Percentiles rank a stretch among this genome's conserved stretches.
These are phyloP conservation scores for Cercospora sp. DNA, from an alignment of 2,329 filamentous ascomycete genomes.

Conservation along the genomic window DNA sequence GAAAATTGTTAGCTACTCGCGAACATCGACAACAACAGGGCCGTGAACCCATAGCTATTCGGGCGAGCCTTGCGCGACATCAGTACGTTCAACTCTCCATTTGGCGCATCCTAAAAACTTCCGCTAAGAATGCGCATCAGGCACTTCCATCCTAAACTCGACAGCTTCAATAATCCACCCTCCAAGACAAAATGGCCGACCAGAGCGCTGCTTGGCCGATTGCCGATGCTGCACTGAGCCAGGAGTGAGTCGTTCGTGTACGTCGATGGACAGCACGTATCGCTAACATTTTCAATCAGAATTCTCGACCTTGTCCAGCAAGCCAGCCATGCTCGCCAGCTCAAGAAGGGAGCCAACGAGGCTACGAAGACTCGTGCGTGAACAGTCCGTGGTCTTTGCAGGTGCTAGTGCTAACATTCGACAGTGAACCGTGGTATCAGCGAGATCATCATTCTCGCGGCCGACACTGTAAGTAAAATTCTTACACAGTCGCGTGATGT, in stretches of 20 bases:
- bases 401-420: not conserved
- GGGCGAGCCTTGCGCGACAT: slow-evolving; percentile 35
- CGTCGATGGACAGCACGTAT: not conserved
- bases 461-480: slow-evolving; percentile 61
- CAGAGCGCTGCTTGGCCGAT: slow-evolving; percentile 46
- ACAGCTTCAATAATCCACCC: not conserved
- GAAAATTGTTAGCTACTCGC: slow-evolving; percentile 4
- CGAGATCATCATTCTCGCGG: slow-evolving; percentile 85
- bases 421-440: slow-evolving; percentile 78
- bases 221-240: slow-evolving; percentile 51
- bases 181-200: slow-evolving; percentile 46
- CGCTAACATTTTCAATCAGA: slow-evolving; percentile 32
- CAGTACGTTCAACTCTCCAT: not conserved
- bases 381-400: not conserved
- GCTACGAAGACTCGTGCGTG: slow-evolving; percentile 68
- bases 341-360: slow-evolving; percentile 88
- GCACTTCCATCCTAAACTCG: slow-evolving; percentile 18
- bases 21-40: slow-evolving; percentile 29
- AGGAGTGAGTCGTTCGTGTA: slow-evolving; percentile 35
- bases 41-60: slow-evolving; percentile 37
- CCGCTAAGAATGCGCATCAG: not conserved
- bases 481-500: not conserved
- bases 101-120: not conserved
- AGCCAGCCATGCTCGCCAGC: slow-evolving; percentile 54
- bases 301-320: slow-evolving; percentile 62